Evolutionary conservation across 2,329 filamentous ascomycete genomes (phyloP), one percentile per base, ranked within the genome.

Genomic region (Trichoderma simmonsii): DNA sequence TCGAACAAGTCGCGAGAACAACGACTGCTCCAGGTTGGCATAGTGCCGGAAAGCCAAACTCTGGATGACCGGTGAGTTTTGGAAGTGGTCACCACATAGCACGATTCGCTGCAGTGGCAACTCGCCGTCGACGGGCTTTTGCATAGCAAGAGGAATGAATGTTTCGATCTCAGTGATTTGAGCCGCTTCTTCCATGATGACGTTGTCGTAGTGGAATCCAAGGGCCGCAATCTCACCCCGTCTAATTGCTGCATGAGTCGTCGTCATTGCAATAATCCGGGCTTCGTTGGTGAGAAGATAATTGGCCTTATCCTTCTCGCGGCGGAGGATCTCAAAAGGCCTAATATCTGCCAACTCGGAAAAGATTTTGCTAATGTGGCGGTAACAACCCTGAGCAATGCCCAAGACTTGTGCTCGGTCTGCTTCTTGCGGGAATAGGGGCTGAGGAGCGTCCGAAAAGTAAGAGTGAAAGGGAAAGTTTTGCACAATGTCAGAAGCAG

Each of bases 231-330:
- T 98, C 77, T 98, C 95, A 74, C 93, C 90, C 74, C 95, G 88
- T 73, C 94, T 90, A 88, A 99, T 99, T 1, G 96, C 96, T 5
- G 96, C 97, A 81, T 99, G 96, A 0, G 97, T 99, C 4, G 95
- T 97, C 21, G 96, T 99, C 97, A 99, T 99, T 72, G 96, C 97
- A 75, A 99, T 92, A 74, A 99, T 96, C 43, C 96, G 91, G n/a
- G 97, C 97, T 82, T 98, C 95, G 77, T 94, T 98, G 6, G 94
- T 92, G 39, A 99, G 88, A 6, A 99, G 89, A 78, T 99, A 99
- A 81, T 98, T 98, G 66, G 95, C 92, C 83, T 97, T 98, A 80
- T 99, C 96, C 43, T 93, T 91, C 74, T 95, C 93, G 70, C 92
- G 91, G 66, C 94, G 90, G 71, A 99, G 84, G 65, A 99, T 95